phyloP scores from a whole-genome alignment of 306 rosid genomes.

The Acacia confusa region DNA sequence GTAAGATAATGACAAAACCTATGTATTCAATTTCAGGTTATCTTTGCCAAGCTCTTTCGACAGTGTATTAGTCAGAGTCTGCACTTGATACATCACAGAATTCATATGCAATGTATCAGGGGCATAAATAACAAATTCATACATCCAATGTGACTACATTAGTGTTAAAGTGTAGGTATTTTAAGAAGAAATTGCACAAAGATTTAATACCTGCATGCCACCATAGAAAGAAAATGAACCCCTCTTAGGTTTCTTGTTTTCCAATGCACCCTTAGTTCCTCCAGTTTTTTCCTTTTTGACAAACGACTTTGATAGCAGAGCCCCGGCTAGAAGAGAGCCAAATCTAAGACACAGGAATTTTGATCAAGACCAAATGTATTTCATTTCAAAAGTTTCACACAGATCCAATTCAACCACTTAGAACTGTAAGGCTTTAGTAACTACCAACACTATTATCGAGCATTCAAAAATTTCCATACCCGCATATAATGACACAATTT shows the following conservation, averaged over 20 bases:
- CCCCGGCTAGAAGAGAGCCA: constrained; percentile 84
- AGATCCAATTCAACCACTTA: constrained; percentile 10
- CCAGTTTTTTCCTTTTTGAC: constrained; percentile 52
- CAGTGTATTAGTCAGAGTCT: constrained; percentile 80
- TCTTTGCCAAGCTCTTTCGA: constrained; percentile 76
- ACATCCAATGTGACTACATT: constrained; percentile 22
- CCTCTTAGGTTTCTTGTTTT: constrained; percentile 51
- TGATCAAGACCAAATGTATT: constrained; percentile 20
- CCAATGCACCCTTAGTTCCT: constrained; percentile 40
- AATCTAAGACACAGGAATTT: constrained; percentile 51
- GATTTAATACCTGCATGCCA: constrained; percentile 87
- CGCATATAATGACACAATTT: not conserved
- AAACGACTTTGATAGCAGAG: constrained; percentile 60
- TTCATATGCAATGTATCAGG: constrained; percentile 26
- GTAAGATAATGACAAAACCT: constrained; percentile 82
- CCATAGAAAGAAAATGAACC: constrained; percentile 94
- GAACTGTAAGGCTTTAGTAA: not conserved
- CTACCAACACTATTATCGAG: not conserved
- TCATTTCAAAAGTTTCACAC: too few relatives aligned
- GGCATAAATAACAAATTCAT: constrained; percentile 14
- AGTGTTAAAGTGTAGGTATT: constrained; percentile 17
- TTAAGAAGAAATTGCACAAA: constrained; percentile 26
- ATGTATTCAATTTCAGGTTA: constrained; percentile 60
- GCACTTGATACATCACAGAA: constrained; percentile 43
- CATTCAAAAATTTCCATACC: not conserved